Evolutionary conservation across 2,329 filamentous ascomycete genomes (phyloP).

Genomic region (Tothia fuscella): DNA sequence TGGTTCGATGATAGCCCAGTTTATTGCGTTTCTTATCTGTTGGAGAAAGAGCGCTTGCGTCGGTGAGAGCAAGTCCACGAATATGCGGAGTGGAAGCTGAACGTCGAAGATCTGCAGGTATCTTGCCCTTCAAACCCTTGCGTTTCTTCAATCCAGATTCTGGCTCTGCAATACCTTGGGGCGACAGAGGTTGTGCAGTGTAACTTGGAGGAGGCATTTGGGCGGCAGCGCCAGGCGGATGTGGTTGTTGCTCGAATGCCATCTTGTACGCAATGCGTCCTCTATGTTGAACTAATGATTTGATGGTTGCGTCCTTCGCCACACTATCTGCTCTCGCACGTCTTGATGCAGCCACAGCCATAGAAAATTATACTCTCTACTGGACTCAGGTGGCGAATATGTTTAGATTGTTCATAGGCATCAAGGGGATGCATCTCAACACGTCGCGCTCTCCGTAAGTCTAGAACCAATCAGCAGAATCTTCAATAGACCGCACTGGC

Average conservation of each 20-base stretch:
- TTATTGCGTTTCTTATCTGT: constrained; percentile 73
- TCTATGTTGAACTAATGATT: neutral
- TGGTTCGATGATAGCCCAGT: constrained; percentile 87
- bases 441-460: constrained; percentile 9
- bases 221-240: neutral
- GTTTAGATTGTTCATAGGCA: neutral
- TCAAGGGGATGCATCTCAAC: neutral
- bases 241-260: constrained; percentile 4
- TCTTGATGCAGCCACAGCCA: constrained; percentile 7
- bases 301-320: neutral
- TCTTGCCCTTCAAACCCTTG: constrained; percentile 28
- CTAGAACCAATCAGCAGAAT: constrained; percentile 6
- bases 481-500: too few species aligned
- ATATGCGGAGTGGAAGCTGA: constrained; percentile 37
- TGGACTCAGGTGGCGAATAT: neutral
- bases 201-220: neutral
- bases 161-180: neutral
- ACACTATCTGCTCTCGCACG: constrained; percentile 8
- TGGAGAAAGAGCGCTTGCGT: constrained; percentile 32
- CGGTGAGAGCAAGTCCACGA: constrained; percentile 26
- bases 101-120: constrained; percentile 28
- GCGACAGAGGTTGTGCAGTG: neutral
- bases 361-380: neutral
- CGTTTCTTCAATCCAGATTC: constrained; percentile 20
- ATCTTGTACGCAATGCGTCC: neutral